Percentiles rank a stretch among this genome's conserved stretches.
These are phyloP conservation scores for Discostella stelligera DNA, from an alignment of 352 stramenopile genomes.

Conservation along the genomic window DNA sequence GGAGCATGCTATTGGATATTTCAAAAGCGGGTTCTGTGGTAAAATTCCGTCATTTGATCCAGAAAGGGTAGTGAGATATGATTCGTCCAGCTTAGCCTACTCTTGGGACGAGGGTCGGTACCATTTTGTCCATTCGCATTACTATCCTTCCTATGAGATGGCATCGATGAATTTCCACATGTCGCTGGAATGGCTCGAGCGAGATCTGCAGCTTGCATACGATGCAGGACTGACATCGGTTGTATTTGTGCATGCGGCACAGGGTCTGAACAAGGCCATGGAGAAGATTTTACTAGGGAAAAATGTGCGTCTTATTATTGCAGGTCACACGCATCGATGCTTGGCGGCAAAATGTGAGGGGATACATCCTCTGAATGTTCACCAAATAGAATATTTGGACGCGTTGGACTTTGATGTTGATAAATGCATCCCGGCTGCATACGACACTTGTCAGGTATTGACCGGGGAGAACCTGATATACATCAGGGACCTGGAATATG, in stretches of 20 bases:
- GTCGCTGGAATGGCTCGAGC: constrained; percentile 54
- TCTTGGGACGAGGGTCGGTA: constrained; percentile 54
- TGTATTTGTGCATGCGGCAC: constrained; percentile 49
- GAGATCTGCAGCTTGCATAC: constrained; percentile 46
- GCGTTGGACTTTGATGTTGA: constrained; percentile 22
- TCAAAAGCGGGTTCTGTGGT: constrained; percentile 50
- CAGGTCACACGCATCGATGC: constrained; percentile 53
- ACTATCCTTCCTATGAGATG: constrained; percentile 58
- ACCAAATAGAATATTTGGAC: constrained; percentile 40
- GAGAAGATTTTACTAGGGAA: constrained; percentile 53
- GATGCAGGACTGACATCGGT: constrained; percentile 43
- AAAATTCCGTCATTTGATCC: constrained; percentile 51
- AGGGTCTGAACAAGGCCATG: constrained; percentile 49
- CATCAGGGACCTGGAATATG: constrained; percentile 28
- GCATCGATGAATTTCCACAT: constrained; percentile 40
- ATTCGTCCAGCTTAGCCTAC: constrained; percentile 54
- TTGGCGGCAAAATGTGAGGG: constrained; percentile 47
- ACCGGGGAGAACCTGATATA: constrained; percentile 53
- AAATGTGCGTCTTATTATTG: constrained; percentile 52
- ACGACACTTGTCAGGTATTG: constrained; percentile 49
- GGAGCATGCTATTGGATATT: constrained; percentile 48
- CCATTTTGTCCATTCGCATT: constrained; percentile 60
- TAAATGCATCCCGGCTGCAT: constrained; percentile 50
- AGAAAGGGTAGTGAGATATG: constrained; percentile 50
- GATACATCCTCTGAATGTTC: constrained; percentile 42